phyloP scores from a whole-genome alignment of 768 basidiomycete species.

The Ramaria sp. region DNA sequence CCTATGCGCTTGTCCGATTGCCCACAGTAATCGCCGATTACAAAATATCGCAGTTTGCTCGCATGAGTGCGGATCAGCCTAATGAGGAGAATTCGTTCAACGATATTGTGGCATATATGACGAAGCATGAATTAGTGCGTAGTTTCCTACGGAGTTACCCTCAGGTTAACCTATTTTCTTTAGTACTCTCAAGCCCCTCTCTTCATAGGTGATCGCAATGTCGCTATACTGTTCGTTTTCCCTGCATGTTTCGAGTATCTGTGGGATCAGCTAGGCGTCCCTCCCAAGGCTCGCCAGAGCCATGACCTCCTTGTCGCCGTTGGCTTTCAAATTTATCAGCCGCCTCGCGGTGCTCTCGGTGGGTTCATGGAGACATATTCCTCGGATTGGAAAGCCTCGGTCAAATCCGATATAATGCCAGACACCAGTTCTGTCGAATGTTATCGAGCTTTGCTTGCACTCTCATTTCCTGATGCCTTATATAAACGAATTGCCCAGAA shows the following conservation, averaged over 20 bases:
- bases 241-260: constrained; percentile 27
- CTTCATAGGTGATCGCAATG: constrained; percentile 33
- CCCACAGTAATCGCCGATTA: not conserved
- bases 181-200: constrained; percentile 27
- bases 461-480: constrained; percentile 34
- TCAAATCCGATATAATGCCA: constrained; percentile 12
- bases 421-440: constrained; percentile 14
- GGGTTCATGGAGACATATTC: constrained; percentile 10
- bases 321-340: constrained; percentile 35
- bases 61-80: not conserved
- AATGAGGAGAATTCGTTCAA: not conserved
- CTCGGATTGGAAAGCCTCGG: not conserved
- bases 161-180: constrained; percentile 31
- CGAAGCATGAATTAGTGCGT: constrained; percentile 36
- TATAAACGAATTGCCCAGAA: constrained; percentile 33
- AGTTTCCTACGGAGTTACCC: constrained; percentile 7
- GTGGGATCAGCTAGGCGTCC: constrained; percentile 31
- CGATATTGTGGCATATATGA: constrained; percentile 34
- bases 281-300: constrained; percentile 21
- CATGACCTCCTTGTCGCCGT: constrained; percentile 32
- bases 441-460: constrained; percentile 13
- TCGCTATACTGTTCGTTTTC: constrained; percentile 50
- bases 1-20: not conserved
- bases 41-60: constrained; percentile 1
- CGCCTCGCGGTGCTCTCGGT: constrained; percentile 15